Evolutionary conservation across 2,329 filamentous ascomycete genomes (phyloP).

Genomic region (Ascochyta clinopodiicola): DNA sequence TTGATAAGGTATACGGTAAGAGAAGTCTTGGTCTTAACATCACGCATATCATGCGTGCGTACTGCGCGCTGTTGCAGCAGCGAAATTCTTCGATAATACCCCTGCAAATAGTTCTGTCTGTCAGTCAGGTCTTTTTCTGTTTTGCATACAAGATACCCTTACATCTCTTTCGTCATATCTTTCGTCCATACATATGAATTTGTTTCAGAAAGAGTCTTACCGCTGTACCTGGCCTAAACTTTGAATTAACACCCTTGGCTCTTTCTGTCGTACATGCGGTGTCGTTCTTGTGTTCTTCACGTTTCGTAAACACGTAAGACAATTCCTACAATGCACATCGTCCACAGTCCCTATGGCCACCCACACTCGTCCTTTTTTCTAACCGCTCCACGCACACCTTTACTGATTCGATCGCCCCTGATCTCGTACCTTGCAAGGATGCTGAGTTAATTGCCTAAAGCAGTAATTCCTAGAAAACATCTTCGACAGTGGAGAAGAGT

Average conservation of each 20-base stretch:
- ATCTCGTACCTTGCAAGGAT: not conserved
- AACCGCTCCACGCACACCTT: no score
- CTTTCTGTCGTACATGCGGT: not conserved
- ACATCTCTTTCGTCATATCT: not conserved
- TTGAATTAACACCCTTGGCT: no score
- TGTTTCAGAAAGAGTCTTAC: not conserved
- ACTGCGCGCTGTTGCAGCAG: not conserved
- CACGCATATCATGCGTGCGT: not conserved
- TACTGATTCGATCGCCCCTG: not conserved
- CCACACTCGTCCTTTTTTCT: no score
- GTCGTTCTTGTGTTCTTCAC: not conserved
- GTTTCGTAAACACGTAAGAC: not conserved
- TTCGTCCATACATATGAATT: not conserved
- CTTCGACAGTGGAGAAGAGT: not conserved
- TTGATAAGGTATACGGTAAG: not conserved
- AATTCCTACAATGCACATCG: not conserved
- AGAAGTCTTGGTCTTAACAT: not conserved
- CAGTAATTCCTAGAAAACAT: not conserved
- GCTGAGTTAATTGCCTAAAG: not conserved
- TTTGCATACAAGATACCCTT: constrained; percentile 6
- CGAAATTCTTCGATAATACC: not conserved
- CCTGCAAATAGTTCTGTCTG: not conserved
- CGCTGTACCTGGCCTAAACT: not conserved
- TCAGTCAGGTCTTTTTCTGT: not conserved
- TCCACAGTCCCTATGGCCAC: not conserved